phyloP scores from a whole-genome alignment of 2,329 filamentous ascomycete species.

The Colletotrichum lentis region DNA sequence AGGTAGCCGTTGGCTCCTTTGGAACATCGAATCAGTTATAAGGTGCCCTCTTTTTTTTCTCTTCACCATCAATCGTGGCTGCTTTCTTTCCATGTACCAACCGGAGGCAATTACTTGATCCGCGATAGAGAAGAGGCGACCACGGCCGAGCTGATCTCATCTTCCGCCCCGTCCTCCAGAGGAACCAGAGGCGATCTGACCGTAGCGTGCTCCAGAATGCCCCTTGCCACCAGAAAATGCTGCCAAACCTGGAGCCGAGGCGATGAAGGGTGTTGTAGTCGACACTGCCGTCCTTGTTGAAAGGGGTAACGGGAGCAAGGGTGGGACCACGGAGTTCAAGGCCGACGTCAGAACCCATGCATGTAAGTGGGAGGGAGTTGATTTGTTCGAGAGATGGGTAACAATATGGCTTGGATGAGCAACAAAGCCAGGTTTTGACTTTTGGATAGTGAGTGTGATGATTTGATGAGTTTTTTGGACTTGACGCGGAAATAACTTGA shows the following conservation, averaged over 20 bases:
- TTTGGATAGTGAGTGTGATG: not conserved
- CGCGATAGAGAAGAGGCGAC: constrained; percentile 41
- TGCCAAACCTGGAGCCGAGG: constrained; percentile 61
- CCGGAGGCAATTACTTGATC: not conserved
- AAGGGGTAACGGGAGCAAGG: constrained; percentile 61
- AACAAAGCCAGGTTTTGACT: too few relatives aligned
- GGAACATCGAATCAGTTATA: too few relatives aligned
- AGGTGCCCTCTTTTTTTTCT: not conserved
- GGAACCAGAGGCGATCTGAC: constrained; percentile 59
- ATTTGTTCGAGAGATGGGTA: too few relatives aligned
- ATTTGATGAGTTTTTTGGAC: too few relatives aligned
- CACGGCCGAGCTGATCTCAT: constrained; percentile 54
- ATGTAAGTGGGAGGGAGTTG: not conserved
- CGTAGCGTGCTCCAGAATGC: constrained; percentile 59
- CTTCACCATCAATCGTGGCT: not conserved
- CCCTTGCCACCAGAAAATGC: constrained; percentile 59
- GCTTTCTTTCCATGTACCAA: not conserved
- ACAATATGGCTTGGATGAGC: too few relatives aligned
- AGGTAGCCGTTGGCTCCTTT: too few relatives aligned
- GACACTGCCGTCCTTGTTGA: constrained; percentile 57
- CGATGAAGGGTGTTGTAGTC: constrained; percentile 62
- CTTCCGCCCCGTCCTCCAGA: constrained; percentile 52
- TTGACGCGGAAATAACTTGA: not conserved
- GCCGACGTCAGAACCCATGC: constrained; percentile 42
- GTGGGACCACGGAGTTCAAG: constrained; percentile 59